Conservation (phyloP, 228 moss, liverwort and hornwort species). For the Sphagnum fallax region DNA sequence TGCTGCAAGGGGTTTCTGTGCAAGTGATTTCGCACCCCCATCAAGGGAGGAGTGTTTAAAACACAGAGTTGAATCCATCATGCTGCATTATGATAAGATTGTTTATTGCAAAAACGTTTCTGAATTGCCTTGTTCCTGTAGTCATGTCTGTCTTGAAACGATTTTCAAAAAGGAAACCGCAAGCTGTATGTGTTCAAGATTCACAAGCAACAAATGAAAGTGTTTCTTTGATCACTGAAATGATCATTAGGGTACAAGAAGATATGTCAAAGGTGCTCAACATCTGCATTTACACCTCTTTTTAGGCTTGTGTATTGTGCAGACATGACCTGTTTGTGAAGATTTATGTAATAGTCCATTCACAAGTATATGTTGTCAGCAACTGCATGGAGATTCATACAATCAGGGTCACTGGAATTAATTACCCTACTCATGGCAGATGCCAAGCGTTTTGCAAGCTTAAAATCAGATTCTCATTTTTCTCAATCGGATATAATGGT, state of each 20-base stretch:
- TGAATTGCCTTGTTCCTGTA: background rate
- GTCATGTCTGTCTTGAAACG: background rate
- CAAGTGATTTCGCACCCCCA: no score
- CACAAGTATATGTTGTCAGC: slow-evolving; percentile 46
- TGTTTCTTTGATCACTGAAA: background rate
- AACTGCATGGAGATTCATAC: slow-evolving; percentile 62
- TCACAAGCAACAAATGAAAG: background rate
- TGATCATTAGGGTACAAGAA: background rate
- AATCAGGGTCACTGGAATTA: slow-evolving; percentile 44
- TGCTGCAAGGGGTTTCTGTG: no score
- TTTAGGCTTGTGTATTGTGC: background rate
- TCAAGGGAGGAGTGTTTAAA: no score
- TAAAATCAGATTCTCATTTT: background rate
- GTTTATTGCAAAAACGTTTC: no score
- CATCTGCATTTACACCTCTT: background rate
- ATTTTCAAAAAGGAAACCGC: background rate
- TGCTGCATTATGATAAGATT: no score
- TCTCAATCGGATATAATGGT: no score
- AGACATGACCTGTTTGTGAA: slow-evolving; percentile 35
- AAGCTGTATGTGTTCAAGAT: background rate
- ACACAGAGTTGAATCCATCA: no score
- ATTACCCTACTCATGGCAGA: background rate
- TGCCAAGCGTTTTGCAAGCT: background rate
- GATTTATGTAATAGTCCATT: slow-evolving; percentile 49
- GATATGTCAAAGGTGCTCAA: background rate